A percentile compares a stretch with the other conserved stretches of the same genome.
phyloP scores from a whole-genome alignment of 2,329 filamentous ascomycete species.

The Cercospora sojina region DNA sequence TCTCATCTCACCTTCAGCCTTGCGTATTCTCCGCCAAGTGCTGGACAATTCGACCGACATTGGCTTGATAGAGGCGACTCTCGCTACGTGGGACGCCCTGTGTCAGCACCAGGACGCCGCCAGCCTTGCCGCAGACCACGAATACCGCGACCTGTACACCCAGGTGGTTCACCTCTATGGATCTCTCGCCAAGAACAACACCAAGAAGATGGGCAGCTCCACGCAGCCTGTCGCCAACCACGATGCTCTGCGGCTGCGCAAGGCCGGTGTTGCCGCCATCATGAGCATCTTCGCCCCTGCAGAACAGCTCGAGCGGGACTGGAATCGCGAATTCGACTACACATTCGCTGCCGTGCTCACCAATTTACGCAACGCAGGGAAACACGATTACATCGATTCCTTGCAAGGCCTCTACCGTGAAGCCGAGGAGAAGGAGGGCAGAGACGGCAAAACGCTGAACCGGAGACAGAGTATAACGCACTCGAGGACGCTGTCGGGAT shows the following conservation, averaged over 20 bases:
- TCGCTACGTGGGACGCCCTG: slow-evolving; percentile 82
- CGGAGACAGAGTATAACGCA: slow-evolving; percentile 79
- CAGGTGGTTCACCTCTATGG: slow-evolving; percentile 78
- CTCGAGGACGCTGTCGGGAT: slow-evolving; percentile 62
- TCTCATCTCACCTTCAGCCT: slow-evolving; percentile 73
- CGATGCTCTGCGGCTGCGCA: slow-evolving; percentile 64
- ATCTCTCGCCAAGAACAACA: slow-evolving; percentile 63
- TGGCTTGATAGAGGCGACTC: slow-evolving; percentile 86
- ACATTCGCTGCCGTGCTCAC: slow-evolving; percentile 83
- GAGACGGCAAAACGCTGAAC: slow-evolving; percentile 59
- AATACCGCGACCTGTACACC: slow-evolving; percentile 79
- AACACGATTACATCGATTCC: slow-evolving; percentile 64
- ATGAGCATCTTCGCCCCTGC: slow-evolving; percentile 73
- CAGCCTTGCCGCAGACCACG: slow-evolving; percentile 79
- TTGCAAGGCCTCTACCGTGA: slow-evolving; percentile 66
- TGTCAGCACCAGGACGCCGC: slow-evolving; percentile 86
- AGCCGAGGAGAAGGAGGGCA: slow-evolving; percentile 65
- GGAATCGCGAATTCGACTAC: slow-evolving; percentile 62
- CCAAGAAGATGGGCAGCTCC: slow-evolving; percentile 37
- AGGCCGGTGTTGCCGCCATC: slow-evolving; percentile 64
- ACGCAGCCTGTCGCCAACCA: slow-evolving; percentile 55
- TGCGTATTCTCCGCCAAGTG: slow-evolving; percentile 80
- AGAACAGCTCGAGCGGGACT: slow-evolving; percentile 55
- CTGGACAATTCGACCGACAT: slow-evolving; percentile 77
- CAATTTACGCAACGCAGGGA: slow-evolving; percentile 74